Evolutionary conservation across 176 grass and related monocot species (phyloP), one percentile per base, ranked within the genome.

Genomic region (Aegilops sharonensis): DNA sequence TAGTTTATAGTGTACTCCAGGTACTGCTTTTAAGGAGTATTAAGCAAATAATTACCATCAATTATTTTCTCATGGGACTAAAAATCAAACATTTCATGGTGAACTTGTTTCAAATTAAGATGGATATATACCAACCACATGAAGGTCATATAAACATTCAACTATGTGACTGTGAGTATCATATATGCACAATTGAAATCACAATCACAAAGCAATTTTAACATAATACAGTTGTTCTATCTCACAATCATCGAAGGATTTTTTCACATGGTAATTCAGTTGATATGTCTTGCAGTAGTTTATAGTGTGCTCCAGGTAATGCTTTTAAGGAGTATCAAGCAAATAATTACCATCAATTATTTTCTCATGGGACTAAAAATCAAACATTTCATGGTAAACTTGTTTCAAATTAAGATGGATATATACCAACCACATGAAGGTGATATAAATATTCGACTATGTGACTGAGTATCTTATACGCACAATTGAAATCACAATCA

Each of bases 171-270:
- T 52, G 27, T 25, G 45, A 48, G 45, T 5, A 52, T 52, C 14
- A 17, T 52, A 17, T 52, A 52, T 17, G 48, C 48, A 52, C 48
- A 52, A 52, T 52, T 52, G 48, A 52, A 52, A 52, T 52, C 72
- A 48, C 23, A 17, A 48, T 48, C 48, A 52, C 48, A 52, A 6
- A 17, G 40, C 14, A 74, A 15, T 9, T 3, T 75, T 75, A 12
- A 75, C 42, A 36, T 34, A 34, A 20, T 57, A 57, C 31, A 83
- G 60, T 81, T 86, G n/a, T 35, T 85, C 32, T 74, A 72, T 72
- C 36, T 42, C 36, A 72, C 5, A 14, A 72, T 14, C 43, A 2
- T 57, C 69, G 43, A 72, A 43, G 3, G 21, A 8, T 43, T 24
- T 40, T 43, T 7, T 72, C 69, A 72, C 20, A 42, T 14, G 24